Conservation (phyloP, 192 early-diverging fungal genomes). For the Piromyces sp. region DNA sequence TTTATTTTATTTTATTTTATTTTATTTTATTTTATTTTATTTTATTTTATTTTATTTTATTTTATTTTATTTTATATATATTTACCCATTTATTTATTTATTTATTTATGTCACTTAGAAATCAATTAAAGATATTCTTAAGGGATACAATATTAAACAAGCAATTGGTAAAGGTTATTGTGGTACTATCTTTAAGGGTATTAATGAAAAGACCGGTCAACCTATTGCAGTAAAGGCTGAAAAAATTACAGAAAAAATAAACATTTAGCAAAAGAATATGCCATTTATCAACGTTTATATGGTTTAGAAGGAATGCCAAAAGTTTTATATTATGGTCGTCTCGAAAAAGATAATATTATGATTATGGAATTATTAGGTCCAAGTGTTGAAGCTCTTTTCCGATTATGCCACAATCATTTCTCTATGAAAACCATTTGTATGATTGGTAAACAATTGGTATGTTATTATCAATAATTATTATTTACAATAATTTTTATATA, state of each 20-base stretch:
- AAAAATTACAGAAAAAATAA: neutral
- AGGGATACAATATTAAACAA: neutral
- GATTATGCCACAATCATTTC: neutral
- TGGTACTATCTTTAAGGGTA: neutral
- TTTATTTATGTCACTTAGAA: neutral
- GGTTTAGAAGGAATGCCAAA: neutral
- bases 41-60: no score
- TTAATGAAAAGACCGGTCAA: neutral
- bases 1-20: no score
- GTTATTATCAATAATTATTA: no score
- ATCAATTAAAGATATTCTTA: neutral
- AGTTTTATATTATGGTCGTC: neutral
- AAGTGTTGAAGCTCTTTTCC: neutral
- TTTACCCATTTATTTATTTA: no score
- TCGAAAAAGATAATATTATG: neutral
- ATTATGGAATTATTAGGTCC: neutral
- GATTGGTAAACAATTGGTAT: neutral
- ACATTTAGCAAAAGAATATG: neutral
- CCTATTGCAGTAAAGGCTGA: neutral
- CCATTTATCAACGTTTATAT: neutral
- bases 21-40: no score
- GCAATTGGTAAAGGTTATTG: neutral
- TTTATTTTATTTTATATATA: no score
- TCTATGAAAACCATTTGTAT: neutral
- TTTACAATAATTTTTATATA: no score